Base-by-base conservation (phyloP, 352 stramenopile species). In the Pythium pyrilobum region DNA sequence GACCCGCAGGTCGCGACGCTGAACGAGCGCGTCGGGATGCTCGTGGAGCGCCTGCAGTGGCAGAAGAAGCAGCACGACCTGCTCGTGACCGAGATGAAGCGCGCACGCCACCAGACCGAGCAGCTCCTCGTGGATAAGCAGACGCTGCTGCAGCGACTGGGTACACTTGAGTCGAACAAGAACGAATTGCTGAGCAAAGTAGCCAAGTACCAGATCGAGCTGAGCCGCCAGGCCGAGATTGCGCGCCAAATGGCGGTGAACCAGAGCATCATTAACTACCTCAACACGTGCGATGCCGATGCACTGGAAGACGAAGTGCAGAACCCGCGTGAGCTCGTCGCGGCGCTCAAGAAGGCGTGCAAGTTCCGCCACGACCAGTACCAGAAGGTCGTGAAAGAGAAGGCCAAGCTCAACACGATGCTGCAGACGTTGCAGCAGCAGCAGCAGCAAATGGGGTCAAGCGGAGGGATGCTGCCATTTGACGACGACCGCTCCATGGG, bases 311-410 rank as follows among this genome's bases (percentile, higher is more conserved):
- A 89, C 6, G 78, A 92, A 42, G 73, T 92, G 8, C 77, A 85
- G 45, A 89, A 92, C 62, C 81, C 81, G 6, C 69, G 74, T 27
- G 78, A 92, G 39, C 63, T 89, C 1, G 87, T 92, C 34, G 64
- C 77, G 50, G 81, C 81, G 21, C 65, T 92, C 24, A 92, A 92
- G 59, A 92, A 92, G 51, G 81, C 80, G 11, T 91, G 80, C 49
- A 76, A 79, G 37, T 92, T 89, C 48, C 76, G 81, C 5, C 78
- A 89, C 52, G 79, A 92, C 33, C 81, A 92, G 71, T 92, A 89
- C 49, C 67, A 89, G 49, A 89, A 92, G 52, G 81, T 76, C 12
- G 75, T 92, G 29, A 87, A 86, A 47, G 81, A 92, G 39, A 92
- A 92, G 48, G 65, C 56, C 42, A 74, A 71, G 15, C 68, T 92